Conservation (phyloP, 257 asterid species). For the Eustoma russellianum region DNA sequence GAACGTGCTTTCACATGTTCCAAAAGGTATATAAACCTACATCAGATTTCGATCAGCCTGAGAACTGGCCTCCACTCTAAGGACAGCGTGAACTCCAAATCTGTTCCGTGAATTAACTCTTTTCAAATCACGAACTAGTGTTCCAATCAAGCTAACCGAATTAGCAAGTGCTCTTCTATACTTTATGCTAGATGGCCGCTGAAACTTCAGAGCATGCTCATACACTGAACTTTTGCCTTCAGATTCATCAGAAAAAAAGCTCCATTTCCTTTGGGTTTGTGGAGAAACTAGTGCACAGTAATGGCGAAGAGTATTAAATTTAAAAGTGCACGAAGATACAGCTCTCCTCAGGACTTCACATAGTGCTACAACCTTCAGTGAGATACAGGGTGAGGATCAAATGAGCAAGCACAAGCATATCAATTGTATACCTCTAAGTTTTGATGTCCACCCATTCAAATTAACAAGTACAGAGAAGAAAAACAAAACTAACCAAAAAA, state of each 20-base stretch:
- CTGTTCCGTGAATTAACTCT: slow-evolving; percentile 4
- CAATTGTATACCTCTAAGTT: neutral
- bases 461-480: neutral
- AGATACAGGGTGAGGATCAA: neutral
- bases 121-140: slow-evolving; percentile 16
- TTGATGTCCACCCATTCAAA: neutral
- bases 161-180: slow-evolving; percentile 21
- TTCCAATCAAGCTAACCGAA: slow-evolving; percentile 72
- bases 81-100: slow-evolving; percentile 33
- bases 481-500: no score
- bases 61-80: slow-evolving; percentile 25
- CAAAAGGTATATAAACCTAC: slow-evolving; percentile 22
- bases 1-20: neutral
- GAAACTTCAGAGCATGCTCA: slow-evolving; percentile 23
- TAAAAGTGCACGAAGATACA: slow-evolving; percentile 9
- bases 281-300: slow-evolving; percentile 28
- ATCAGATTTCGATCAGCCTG: slow-evolving; percentile 11
- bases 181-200: slow-evolving; percentile 36
- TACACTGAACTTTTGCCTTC: slow-evolving; percentile 43
- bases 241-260: slow-evolving; percentile 12
- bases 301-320: slow-evolving; percentile 8
- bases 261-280: slow-evolving; percentile 15
- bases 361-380: neutral
- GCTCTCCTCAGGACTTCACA: neutral
- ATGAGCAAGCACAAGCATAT: neutral